Conservation (phyloP, 2,329 filamentous ascomycete genomes). For the Lachnellula cervina region DNA sequence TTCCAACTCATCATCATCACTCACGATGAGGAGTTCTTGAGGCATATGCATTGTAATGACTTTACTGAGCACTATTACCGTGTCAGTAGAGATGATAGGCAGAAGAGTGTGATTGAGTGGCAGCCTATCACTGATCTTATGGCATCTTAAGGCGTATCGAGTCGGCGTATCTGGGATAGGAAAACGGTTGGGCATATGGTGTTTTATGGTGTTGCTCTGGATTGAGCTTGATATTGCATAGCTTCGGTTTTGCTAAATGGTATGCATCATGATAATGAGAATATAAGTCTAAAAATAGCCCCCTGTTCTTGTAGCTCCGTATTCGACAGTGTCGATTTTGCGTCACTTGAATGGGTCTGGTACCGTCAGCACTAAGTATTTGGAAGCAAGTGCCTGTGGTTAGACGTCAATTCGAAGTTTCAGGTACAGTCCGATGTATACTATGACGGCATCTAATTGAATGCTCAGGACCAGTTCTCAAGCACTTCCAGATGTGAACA, state of each 20-base stretch:
- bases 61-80: constrained; percentile 91
- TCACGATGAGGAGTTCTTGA: constrained; percentile 93
- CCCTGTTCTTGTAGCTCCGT: no score
- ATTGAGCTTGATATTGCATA: neutral
- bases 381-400: no score
- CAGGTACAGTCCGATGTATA: no score
- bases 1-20: constrained; percentile 99
- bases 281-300: no score
- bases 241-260: neutral
- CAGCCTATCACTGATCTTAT: constrained; percentile 32
- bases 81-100: constrained; percentile 73
- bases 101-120: constrained; percentile 81
- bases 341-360: no score
- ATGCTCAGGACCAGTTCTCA: no score
- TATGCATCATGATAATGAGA: no score
- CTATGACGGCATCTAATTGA: no score
- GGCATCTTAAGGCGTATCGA: neutral
- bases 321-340: no score
- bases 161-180: neutral
- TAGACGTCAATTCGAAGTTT: no score
- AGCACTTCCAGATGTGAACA: no score
- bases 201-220: neutral
- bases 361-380: no score
- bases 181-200: neutral
- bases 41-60: constrained; percentile 88